A percentile compares a stretch with the other conserved stretches of the same genome.
Evolutionary conservation across 495 filamentous ascomycete species (phyloP).

Genomic region (Ramalina peruviana): DNA sequence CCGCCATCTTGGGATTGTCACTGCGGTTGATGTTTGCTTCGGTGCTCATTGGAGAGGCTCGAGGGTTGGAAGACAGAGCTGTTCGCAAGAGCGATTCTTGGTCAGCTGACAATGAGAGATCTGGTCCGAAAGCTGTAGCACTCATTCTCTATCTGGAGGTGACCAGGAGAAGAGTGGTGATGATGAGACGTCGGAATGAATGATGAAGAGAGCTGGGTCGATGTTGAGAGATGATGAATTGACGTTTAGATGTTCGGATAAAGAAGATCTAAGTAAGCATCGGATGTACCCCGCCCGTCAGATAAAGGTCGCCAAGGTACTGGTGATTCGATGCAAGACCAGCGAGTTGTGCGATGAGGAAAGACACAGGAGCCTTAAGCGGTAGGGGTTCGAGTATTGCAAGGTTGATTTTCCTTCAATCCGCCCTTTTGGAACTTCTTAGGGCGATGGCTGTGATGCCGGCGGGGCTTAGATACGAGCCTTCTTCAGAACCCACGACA

Average conservation of each 20-base stretch:
- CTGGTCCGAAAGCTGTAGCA: slow-evolving; percentile 15
- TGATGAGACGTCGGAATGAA: slow-evolving; percentile 5
- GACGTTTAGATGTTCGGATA: background rate
- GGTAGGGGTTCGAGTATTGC: no score
- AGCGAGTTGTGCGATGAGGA: no score
- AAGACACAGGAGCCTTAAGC: no score
- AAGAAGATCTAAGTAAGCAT: background rate
- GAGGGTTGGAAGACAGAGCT: slow-evolving; percentile 69
- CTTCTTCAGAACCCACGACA: no score
- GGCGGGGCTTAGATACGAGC: no score
- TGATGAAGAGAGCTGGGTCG: slow-evolving; percentile 17
- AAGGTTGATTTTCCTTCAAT: no score
- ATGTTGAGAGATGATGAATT: background rate
- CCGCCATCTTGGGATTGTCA: slow-evolving; percentile 20
- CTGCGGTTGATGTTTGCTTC: slow-evolving; percentile 3
- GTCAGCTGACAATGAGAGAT: slow-evolving; percentile 60
- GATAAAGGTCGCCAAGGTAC: no score
- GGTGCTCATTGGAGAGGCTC: slow-evolving; percentile 19
- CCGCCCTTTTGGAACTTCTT: no score
- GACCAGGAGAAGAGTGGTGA: slow-evolving; percentile 22
- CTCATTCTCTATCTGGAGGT: slow-evolving; percentile 25
- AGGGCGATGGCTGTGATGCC: no score
- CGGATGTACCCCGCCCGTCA: background rate
- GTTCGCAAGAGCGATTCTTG: slow-evolving; percentile 82
- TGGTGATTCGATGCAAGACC: no score